Conservation (phyloP, 768 basidiomycete species). For the Suillus spraguei region DNA sequence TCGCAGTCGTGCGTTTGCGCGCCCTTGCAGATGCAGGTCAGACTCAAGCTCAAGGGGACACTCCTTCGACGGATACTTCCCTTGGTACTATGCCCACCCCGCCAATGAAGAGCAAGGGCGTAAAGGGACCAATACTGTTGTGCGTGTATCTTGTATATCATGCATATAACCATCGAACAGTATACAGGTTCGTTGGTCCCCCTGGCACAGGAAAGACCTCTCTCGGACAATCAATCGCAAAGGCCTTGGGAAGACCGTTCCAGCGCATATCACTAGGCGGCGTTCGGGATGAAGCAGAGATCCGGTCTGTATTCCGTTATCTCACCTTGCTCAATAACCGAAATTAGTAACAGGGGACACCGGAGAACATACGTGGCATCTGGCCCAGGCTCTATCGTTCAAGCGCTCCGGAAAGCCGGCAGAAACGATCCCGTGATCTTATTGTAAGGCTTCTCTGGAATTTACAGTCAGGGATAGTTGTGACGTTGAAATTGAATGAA, state of each 20-base stretch:
- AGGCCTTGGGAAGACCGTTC: slow-evolving; percentile 82
- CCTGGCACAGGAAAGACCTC: slow-evolving; percentile 93
- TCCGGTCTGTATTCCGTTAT: slow-evolving; percentile 40
- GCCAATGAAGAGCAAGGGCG: slow-evolving; percentile 37
- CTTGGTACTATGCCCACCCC: slow-evolving; percentile 10
- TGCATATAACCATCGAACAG: neutral
- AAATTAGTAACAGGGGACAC: slow-evolving; percentile 47
- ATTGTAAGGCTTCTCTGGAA: slow-evolving; percentile 40
- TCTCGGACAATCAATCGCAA: slow-evolving; percentile 86
- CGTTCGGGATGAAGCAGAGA: slow-evolving; percentile 90
- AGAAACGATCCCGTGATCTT: slow-evolving; percentile 80
- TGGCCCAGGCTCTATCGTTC: slow-evolving; percentile 82
- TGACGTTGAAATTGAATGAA: slow-evolving; percentile 12
- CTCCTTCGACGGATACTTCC: neutral
- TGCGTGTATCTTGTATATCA: slow-evolving; percentile 29
- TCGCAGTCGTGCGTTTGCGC: slow-evolving; percentile 77
- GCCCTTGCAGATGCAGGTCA: slow-evolving; percentile 30
- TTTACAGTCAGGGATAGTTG: neutral
- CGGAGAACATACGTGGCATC: slow-evolving; percentile 90
- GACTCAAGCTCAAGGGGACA: neutral
- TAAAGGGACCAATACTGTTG: slow-evolving; percentile 78
- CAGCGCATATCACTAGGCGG: slow-evolving; percentile 92
- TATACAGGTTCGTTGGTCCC: slow-evolving; percentile 77
- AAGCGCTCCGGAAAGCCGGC: slow-evolving; percentile 84
- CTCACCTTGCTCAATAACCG: slow-evolving; percentile 10